phyloP scores from a whole-genome alignment of 768 basidiomycete species.

The Jaapia argillacea region DNA sequence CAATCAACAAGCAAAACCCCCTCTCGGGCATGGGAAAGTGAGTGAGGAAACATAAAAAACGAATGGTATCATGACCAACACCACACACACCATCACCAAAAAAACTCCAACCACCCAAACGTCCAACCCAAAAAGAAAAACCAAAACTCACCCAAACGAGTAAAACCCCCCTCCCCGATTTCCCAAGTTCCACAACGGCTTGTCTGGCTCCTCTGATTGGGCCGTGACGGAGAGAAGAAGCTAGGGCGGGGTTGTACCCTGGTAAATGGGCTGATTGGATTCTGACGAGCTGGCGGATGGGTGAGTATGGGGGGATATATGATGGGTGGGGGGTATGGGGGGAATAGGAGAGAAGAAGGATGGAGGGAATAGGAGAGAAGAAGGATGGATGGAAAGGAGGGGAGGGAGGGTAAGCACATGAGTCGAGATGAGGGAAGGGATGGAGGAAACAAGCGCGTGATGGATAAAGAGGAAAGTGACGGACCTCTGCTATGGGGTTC shows the following conservation, averaged over 20 bases:
- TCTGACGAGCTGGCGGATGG: constrained; percentile 48
- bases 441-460: too few species aligned
- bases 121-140: too few species aligned
- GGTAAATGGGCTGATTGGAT: constrained; percentile 69
- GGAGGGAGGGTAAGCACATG: too few species aligned
- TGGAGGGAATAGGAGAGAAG: background rate
- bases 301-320: background rate
- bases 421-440: too few species aligned
- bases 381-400: constrained; percentile 2
- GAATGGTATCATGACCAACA: too few species aligned
- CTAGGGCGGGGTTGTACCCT: constrained; percentile 68
- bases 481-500: constrained; percentile 20
- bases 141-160: constrained; percentile 52
- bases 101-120: too few species aligned
- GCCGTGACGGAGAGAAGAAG: constrained; percentile 64
- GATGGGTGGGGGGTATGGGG: background rate
- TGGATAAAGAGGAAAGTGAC: background rate
- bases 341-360: background rate
- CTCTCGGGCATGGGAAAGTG: too few species aligned
- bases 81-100: too few species aligned
- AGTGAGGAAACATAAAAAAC: too few species aligned
- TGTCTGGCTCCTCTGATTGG: constrained; percentile 54
- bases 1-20: too few species aligned
- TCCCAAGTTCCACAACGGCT: constrained; percentile 41
- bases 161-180: constrained; percentile 39